phyloP scores from a whole-genome alignment of 768 basidiomycete genomes.

The Russula sp. region DNA sequence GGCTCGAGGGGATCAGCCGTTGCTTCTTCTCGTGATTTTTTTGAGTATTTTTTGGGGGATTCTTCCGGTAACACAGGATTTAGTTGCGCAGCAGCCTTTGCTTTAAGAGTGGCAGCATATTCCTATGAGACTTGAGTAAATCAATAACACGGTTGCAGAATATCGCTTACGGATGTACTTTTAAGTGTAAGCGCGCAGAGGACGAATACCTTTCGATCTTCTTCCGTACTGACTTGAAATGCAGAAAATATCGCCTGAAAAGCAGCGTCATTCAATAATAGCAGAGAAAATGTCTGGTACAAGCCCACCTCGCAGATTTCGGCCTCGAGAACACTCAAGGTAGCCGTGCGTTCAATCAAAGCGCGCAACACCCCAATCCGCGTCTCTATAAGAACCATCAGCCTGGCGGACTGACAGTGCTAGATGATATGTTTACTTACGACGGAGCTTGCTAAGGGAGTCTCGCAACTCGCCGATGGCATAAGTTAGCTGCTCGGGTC shows the following conservation, averaged over 20 bases:
- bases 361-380: slow-evolving; percentile 77
- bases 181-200: slow-evolving; percentile 18
- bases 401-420: not conserved
- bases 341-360: slow-evolving; percentile 59
- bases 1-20: slow-evolving; percentile 45
- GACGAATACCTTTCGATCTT: slow-evolving; percentile 19
- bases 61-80: slow-evolving; percentile 9
- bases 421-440: slow-evolving; percentile 41
- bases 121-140: slow-evolving; percentile 22
- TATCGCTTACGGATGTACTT: slow-evolving; percentile 7
- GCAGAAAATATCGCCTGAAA: slow-evolving; percentile 24
- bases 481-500: slow-evolving; percentile 47
- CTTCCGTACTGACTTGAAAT: slow-evolving; percentile 16
- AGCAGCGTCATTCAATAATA: slow-evolving; percentile 15
- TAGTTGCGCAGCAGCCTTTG: not conserved
- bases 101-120: slow-evolving; percentile 21
- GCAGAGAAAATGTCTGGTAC: not conserved
- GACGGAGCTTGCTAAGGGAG: slow-evolving; percentile 57
- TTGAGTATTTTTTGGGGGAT: slow-evolving; percentile 25
- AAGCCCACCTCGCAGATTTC: slow-evolving; percentile 22
- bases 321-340: slow-evolving; percentile 6
- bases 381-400: slow-evolving; percentile 45
- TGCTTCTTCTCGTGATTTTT: slow-evolving; percentile 4
- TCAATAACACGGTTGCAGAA: not conserved
- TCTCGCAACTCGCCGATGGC: slow-evolving; percentile 55